phyloP scores from a whole-genome alignment of 495 filamentous ascomycete genomes.

The Letharia columbiana region DNA sequence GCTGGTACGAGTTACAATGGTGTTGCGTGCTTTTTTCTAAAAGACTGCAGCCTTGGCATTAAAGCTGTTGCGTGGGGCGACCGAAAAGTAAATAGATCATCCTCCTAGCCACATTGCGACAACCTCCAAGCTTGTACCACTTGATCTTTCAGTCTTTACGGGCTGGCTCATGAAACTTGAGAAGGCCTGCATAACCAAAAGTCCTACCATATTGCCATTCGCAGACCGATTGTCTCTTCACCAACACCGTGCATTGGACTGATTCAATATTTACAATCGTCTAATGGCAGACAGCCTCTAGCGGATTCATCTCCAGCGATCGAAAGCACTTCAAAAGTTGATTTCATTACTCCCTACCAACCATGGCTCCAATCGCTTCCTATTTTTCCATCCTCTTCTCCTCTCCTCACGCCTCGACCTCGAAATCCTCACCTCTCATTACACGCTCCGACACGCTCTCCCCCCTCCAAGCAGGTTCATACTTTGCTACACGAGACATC shows the following conservation, averaged over 20 bases:
- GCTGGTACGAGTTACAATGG: no score
- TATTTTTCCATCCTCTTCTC: slow-evolving; percentile 9
- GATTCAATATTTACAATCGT: background rate
- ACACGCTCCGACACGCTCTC: slow-evolving; percentile 11
- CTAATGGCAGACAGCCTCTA: background rate
- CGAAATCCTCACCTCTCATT: background rate
- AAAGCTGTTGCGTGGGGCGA: slow-evolving; percentile 5
- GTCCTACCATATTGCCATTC: background rate
- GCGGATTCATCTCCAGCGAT: background rate
- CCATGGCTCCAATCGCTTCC: slow-evolving; percentile 14
- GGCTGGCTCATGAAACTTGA: background rate
- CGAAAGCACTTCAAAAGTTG: background rate
- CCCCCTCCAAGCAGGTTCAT: slow-evolving; percentile 17
- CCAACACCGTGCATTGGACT: background rate
- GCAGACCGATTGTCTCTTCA: background rate
- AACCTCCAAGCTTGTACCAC: background rate
- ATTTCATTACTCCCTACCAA: background rate
- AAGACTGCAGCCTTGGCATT: background rate
- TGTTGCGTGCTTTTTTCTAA: no score
- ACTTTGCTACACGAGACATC: slow-evolving; percentile 15
- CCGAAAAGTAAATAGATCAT: slow-evolving; percentile 13
- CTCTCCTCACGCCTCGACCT: background rate
- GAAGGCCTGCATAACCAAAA: background rate
- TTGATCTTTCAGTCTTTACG: background rate
- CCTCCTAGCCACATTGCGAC: slow-evolving; percentile 9